Conservation (phyloP, 345 rosid species). For the Jatropha curcas region DNA sequence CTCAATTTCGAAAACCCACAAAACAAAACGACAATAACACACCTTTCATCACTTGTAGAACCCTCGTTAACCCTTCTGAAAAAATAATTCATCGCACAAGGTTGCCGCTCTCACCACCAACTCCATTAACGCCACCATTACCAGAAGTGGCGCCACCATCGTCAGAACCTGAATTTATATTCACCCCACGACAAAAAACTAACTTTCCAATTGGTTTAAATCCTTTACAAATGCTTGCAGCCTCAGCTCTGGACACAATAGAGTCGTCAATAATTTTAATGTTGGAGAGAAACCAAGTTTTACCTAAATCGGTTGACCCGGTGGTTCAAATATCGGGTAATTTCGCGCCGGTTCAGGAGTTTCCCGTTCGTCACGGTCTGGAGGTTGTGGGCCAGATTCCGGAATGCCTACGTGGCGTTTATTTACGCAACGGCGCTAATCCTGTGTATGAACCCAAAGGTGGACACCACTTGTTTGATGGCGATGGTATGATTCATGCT, state of each 20-base stretch:
- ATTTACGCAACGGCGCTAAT: slow-evolving; percentile 76
- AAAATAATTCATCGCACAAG: slow-evolving; percentile 1
- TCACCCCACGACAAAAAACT: background rate
- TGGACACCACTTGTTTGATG: slow-evolving; percentile 78
- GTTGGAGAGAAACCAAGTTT: slow-evolving; percentile 28
- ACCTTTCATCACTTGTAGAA: slow-evolving; percentile 23
- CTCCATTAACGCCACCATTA: background rate
- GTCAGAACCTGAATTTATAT: background rate
- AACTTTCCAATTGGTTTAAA: slow-evolving; percentile 27
- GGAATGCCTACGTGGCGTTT: slow-evolving; percentile 50
- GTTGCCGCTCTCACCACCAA: background rate
- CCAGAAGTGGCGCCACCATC: too few relatives aligned
- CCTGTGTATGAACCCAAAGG: slow-evolving; percentile 56
- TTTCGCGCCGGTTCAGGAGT: slow-evolving; percentile 70
- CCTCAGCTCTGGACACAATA: slow-evolving; percentile 38
- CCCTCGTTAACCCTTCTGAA: slow-evolving; percentile 29
- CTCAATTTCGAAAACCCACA: background rate
- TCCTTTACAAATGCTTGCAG: slow-evolving; percentile 39
- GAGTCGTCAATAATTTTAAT: slow-evolving; percentile 35
- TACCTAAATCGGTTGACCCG: slow-evolving; percentile 46
- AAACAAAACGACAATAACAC: background rate
- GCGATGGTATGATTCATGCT: slow-evolving; percentile 91
- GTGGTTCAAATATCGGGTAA: slow-evolving; percentile 59
- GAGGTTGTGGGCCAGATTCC: slow-evolving; percentile 59
- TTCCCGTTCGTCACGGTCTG: slow-evolving; percentile 55